Percentiles rank a stretch among this genome's conserved stretches.
Evolutionary conservation across 495 filamentous ascomycete genomes (phyloP).

Genomic region (Trichoderma parareesei): DNA sequence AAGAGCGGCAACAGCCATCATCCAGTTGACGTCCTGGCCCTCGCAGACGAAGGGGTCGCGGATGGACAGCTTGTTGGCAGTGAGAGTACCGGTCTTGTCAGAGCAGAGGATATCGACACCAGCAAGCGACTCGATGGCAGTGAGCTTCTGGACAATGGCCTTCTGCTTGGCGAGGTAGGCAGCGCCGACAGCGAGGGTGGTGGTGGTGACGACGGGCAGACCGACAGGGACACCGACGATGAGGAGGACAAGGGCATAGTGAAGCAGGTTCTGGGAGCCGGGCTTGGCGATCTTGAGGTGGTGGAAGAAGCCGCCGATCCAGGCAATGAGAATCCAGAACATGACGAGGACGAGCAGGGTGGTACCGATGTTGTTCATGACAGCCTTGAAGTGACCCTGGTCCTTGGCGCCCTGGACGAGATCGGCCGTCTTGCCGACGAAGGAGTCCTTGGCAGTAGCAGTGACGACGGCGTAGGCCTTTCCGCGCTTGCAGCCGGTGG

Average conservation of each 20-base stretch:
- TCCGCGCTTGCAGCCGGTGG: slow-evolving; percentile 83
- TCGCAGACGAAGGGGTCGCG: slow-evolving; percentile 73
- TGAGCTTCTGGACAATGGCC: slow-evolving; percentile 93
- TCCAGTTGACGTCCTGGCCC: slow-evolving; percentile 69
- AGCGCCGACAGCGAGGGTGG: slow-evolving; percentile 93
- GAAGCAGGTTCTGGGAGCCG: slow-evolving; percentile 61
- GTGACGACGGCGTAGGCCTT: slow-evolving; percentile 73
- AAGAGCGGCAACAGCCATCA: slow-evolving; percentile 86
- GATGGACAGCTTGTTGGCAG: slow-evolving; percentile 85
- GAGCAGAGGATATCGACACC: slow-evolving; percentile 96
- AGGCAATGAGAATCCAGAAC: slow-evolving; percentile 70
- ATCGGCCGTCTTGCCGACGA: slow-evolving; percentile 79
- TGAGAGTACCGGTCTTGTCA: slow-evolving; percentile 91
- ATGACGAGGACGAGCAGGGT: slow-evolving; percentile 73
- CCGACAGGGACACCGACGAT: slow-evolving; percentile 94
- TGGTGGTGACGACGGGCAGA: slow-evolving; percentile 92
- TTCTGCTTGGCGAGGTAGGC: slow-evolving; percentile 91
- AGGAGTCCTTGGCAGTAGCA: slow-evolving; percentile 76
- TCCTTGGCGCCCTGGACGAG: slow-evolving; percentile 65
- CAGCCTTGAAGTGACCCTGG: slow-evolving; percentile 80
- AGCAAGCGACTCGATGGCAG: slow-evolving; percentile 87
- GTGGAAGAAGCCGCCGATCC: slow-evolving; percentile 80
- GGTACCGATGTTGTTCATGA: slow-evolving; percentile 79
- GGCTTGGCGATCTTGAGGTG: slow-evolving; percentile 39
- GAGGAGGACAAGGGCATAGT: slow-evolving; percentile 77